phyloP scores from a whole-genome alignment of 78 protist species.

The Mastigamoeba balamuthi region DNA sequence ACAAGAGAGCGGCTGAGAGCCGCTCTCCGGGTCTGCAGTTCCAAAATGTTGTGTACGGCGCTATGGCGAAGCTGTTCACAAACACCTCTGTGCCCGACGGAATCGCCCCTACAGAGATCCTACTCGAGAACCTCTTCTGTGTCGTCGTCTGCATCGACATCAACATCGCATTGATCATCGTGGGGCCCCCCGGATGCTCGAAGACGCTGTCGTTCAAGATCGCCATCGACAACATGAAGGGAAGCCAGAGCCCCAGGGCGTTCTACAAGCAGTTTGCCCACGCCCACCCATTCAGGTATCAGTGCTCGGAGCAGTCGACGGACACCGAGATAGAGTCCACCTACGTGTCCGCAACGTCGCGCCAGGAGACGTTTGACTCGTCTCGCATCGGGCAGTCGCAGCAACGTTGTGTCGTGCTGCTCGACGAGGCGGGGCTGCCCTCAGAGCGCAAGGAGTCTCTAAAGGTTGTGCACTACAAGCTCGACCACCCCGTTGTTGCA shows the following conservation, averaged over 20 bases:
- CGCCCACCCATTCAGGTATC: conserved; percentile 25
- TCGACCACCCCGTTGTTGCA: background rate
- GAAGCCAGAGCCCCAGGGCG: background rate
- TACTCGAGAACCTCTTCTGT: background rate
- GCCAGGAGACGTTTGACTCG: conserved; percentile 2
- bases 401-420: conserved; percentile 6
- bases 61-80: background rate
- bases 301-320: conserved; percentile 22
- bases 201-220: conserved; percentile 1
- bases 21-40: too few relatives aligned
- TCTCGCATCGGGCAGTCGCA: conserved; percentile 13
- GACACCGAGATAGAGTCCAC: conserved; percentile 32
- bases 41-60: too few relatives aligned
- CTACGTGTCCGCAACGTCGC: conserved; percentile 11
- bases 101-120: background rate
- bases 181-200: background rate
- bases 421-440: background rate
- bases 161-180: background rate
- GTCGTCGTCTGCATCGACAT: background rate
- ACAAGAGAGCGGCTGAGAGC: too few relatives aligned
- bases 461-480: background rate
- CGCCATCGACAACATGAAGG: conserved; percentile 5
- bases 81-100: background rate
- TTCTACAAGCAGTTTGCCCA: background rate
- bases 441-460: background rate